Conservation (phyloP, 2,329 filamentous ascomycete genomes). For the Tolypocladium paradoxum region DNA sequence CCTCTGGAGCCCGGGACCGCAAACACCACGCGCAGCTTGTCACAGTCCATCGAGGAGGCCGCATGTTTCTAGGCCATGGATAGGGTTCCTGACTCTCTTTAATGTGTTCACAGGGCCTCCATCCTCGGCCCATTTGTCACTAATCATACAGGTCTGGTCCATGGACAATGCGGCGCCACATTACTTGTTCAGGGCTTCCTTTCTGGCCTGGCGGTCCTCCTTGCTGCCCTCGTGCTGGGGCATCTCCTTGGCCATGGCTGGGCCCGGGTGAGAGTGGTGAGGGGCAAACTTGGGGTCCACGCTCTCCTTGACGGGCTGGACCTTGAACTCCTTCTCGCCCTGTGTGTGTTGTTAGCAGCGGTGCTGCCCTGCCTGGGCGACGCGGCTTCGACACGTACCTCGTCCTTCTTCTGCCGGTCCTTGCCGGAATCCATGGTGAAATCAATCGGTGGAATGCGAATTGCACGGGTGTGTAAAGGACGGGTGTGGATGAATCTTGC, state of each 20-base stretch:
- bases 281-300: constrained; percentile 37
- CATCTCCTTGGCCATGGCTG: constrained; percentile 43
- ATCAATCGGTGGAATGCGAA: background rate
- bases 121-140: background rate
- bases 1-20: background rate
- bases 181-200: constrained; percentile 53
- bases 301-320: constrained; percentile 31
- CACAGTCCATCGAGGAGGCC: background rate
- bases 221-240: constrained; percentile 49
- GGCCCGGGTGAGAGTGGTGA: constrained; percentile 46
- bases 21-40: background rate
- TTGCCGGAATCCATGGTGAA: constrained; percentile 10
- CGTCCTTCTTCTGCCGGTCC: constrained; percentile 8
- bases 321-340: constrained; percentile 33
- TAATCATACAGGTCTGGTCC: background rate
- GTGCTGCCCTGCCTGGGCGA: background rate
- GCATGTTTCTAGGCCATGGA: background rate
- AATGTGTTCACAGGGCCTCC: background rate
- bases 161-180: background rate
- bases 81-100: background rate
- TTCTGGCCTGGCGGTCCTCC: constrained; percentile 56
- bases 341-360: constrained; percentile 15
- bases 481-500: background rate
- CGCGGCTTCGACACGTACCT: constrained; percentile 15
- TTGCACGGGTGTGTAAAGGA: background rate